Evolutionary conservation across 2,329 filamentous ascomycete genomes (phyloP).

Genomic region (Cryphonectria nitschkei): DNA sequence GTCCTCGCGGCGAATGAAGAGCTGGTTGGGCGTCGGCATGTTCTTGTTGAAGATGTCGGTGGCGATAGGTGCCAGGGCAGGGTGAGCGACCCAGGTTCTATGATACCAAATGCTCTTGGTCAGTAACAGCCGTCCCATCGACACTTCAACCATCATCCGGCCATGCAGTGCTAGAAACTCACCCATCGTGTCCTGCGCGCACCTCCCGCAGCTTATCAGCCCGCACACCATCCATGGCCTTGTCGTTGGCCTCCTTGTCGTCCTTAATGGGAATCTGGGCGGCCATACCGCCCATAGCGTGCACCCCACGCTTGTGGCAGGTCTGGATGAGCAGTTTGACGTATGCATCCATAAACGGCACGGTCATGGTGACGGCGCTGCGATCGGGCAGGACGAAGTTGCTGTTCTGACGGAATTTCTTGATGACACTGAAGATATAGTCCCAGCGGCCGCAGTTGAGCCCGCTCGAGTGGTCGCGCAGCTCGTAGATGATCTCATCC

Average conservation of each 20-base stretch:
- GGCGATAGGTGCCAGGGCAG: slow-evolving; percentile 85
- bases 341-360: slow-evolving; percentile 97
- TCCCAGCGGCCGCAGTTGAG: slow-evolving; percentile 99
- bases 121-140: not conserved
- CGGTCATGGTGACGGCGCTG: slow-evolving; percentile 91
- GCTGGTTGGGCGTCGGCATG: slow-evolving; percentile 98
- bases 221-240: slow-evolving; percentile 89
- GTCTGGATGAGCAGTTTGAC: slow-evolving; percentile 97
- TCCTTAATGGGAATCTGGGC: slow-evolving; percentile 99
- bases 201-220: slow-evolving; percentile 97
- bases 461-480: slow-evolving; percentile 92
- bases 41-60: slow-evolving; percentile 94
- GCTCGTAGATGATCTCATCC: slow-evolving; percentile 99
- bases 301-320: slow-evolving; percentile 94
- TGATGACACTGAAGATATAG: slow-evolving; percentile 99
- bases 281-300: slow-evolving; percentile 98
- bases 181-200: slow-evolving; percentile 89
- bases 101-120: not conserved
- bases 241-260: slow-evolving; percentile 86
- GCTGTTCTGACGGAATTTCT: slow-evolving; percentile 96
- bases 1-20: slow-evolving; percentile 88
- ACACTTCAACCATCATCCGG: no score
- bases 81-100: slow-evolving; percentile 93
- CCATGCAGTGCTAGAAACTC: slow-evolving; percentile 16
- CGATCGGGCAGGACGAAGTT: slow-evolving; percentile 94